Percentiles rank a stretch among this genome's conserved stretches.
These are phyloP conservation scores for Alternaria ethzedia DNA, from an alignment of 2,329 filamentous ascomycete genomes.

Conservation along the genomic window DNA sequence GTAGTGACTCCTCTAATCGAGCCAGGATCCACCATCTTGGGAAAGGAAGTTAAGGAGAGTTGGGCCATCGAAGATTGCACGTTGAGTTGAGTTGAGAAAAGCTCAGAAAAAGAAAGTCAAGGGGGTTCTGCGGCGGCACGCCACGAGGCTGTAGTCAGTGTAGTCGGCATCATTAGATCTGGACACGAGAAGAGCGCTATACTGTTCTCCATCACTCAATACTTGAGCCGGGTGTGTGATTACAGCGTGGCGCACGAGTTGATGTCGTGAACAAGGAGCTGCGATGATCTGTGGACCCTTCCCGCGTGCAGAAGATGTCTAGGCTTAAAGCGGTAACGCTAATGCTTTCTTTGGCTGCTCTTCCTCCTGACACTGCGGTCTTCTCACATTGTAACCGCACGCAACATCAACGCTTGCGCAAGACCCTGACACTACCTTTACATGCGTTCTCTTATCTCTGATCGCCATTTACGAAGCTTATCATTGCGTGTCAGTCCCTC, in stretches of 20 bases:
- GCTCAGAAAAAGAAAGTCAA: slow-evolving; percentile 10
- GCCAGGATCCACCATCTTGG: slow-evolving; percentile 1
- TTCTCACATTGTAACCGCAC: slow-evolving; percentile 1
- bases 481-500: not conserved
- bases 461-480: not conserved
- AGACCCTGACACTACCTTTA: not conserved
- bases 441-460: not conserved
- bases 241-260: not conserved
- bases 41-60: slow-evolving; percentile 1
- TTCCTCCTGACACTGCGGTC: not conserved
- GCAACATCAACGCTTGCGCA: not conserved
- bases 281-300: not conserved
- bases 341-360: slow-evolving; percentile 1
- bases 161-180: not conserved
- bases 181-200: not conserved
- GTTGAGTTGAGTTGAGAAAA: not conserved
- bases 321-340: not conserved
- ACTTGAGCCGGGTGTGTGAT: not conserved
- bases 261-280: slow-evolving; percentile 3
- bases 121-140: not conserved
- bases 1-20: slow-evolving; percentile 3
- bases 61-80: not conserved
- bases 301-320: not conserved
- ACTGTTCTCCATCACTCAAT: not conserved
- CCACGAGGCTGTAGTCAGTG: not conserved